phyloP scores from a whole-genome alignment of 345 rosid species.

The Diplotaxis tenuifolia region DNA sequence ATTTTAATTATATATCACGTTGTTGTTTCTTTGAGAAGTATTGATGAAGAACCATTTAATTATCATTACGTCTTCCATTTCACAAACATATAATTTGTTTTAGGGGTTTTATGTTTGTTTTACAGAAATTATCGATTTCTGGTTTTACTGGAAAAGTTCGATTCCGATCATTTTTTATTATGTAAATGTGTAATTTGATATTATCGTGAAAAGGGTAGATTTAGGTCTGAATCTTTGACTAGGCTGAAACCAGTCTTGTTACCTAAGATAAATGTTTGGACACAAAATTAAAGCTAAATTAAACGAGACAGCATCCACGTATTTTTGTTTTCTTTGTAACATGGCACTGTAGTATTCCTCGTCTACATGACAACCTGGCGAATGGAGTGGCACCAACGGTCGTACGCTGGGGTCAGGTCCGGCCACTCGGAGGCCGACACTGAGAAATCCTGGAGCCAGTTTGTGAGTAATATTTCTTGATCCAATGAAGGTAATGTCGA shows the following conservation, averaged over 20 bases:
- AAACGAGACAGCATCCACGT: constrained; percentile 13
- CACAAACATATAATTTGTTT: no score
- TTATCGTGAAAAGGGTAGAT: no score
- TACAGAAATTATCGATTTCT: no score
- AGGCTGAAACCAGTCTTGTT: constrained; percentile 21
- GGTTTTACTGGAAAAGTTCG: no score
- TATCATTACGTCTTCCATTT: no score
- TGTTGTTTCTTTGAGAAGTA: no score
- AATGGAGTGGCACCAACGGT: constrained; percentile 70
- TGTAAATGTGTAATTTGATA: no score
- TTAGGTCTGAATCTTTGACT: constrained; percentile 13
- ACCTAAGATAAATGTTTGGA: constrained; percentile 20
- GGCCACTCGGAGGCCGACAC: constrained; percentile 74
- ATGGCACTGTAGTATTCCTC: neutral
- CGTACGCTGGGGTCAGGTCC: constrained; percentile 54
- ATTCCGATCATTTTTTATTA: no score
- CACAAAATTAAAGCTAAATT: constrained; percentile 20
- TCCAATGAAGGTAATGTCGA: constrained; percentile 52
- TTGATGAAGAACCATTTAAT: no score
- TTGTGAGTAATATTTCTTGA: constrained; percentile 67
- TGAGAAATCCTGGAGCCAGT: constrained; percentile 70
- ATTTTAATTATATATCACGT: no score
- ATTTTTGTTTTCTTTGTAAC: neutral
- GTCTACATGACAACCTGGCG: constrained; percentile 46
- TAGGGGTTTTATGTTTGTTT: no score